Conservation (phyloP, 73 alveolate genomes). For the Halteria grandinella region DNA sequence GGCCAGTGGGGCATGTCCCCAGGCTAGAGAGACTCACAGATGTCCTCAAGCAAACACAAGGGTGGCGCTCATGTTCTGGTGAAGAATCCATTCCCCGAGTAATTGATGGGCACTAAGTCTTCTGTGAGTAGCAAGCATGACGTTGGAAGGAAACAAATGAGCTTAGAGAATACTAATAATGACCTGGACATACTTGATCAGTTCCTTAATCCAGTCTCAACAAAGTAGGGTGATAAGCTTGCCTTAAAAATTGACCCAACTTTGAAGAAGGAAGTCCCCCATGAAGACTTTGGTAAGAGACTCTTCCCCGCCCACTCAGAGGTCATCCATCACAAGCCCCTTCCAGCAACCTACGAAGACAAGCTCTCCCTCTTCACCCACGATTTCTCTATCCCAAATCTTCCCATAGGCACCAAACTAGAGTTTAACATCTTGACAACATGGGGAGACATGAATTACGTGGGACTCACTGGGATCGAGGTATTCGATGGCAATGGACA, state of each 20-base stretch:
- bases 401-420: conserved; percentile 75
- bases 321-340: conserved; percentile 8
- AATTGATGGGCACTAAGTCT: too few relatives aligned
- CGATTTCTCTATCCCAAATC: conserved; percentile 64
- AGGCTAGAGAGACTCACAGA: conserved; percentile 12
- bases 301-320: too few relatives aligned
- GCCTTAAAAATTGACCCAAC: background rate
- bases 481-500: conserved; percentile 77
- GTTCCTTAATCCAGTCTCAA: background rate
- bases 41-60: background rate
- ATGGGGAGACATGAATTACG: conserved; percentile 91
- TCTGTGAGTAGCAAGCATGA: too few relatives aligned
- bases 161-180: too few relatives aligned
- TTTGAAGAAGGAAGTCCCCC: too few relatives aligned
- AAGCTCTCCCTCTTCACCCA: conserved; percentile 12
- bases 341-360: conserved; percentile 12
- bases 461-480: conserved; percentile 87
- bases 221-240: too few relatives aligned
- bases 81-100: conserved; percentile 47
- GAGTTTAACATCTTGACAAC: conserved; percentile 73
- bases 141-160: too few relatives aligned
- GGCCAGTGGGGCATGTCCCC: conserved; percentile 38
- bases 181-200: background rate
- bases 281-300: too few relatives aligned
- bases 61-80: conserved; percentile 44